These are phyloP conservation scores for Anacardium occidentale DNA, from an alignment of 345 rosid genomes.

Conservation along the genomic window DNA sequence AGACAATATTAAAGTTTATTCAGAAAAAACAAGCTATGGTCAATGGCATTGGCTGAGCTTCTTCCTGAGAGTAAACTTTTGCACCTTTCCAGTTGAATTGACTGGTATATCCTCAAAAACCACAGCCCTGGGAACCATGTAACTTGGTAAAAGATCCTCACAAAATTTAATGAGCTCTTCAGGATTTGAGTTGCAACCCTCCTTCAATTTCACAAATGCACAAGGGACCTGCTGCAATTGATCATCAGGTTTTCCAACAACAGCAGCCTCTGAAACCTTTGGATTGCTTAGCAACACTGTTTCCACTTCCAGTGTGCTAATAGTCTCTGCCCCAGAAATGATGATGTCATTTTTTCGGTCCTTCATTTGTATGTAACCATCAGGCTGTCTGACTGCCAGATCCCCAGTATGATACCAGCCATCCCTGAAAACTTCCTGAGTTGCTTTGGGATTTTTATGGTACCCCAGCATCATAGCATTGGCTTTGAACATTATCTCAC, in stretches of 20 bases:
- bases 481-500: slow-evolving; percentile 59
- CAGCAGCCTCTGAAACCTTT: slow-evolving; percentile 41
- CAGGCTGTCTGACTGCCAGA: slow-evolving; percentile 42
- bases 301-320: slow-evolving; percentile 58
- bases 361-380: slow-evolving; percentile 55
- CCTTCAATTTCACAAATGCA: slow-evolving; percentile 51
- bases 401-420: slow-evolving; percentile 73
- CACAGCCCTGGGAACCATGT: slow-evolving; percentile 40
- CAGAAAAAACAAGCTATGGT: background rate
- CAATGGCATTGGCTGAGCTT: slow-evolving; percentile 24
- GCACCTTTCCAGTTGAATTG: slow-evolving; percentile 51
- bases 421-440: slow-evolving; percentile 45
- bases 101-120: slow-evolving; percentile 47
- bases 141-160: slow-evolving; percentile 19
- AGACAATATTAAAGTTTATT: background rate
- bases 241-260: slow-evolving; percentile 38
- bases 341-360: slow-evolving; percentile 53
- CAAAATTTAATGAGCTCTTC: slow-evolving; percentile 43
- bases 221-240: slow-evolving; percentile 31
- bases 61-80: slow-evolving; percentile 42
- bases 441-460: slow-evolving; percentile 40
- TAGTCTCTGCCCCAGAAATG: slow-evolving; percentile 20
- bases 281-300: slow-evolving; percentile 39
- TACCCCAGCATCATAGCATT: slow-evolving; percentile 63
- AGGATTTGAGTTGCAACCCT: slow-evolving; percentile 25